phyloP scores from a whole-genome alignment of 257 asterid genomes.

The Salvia rosmarinus region DNA sequence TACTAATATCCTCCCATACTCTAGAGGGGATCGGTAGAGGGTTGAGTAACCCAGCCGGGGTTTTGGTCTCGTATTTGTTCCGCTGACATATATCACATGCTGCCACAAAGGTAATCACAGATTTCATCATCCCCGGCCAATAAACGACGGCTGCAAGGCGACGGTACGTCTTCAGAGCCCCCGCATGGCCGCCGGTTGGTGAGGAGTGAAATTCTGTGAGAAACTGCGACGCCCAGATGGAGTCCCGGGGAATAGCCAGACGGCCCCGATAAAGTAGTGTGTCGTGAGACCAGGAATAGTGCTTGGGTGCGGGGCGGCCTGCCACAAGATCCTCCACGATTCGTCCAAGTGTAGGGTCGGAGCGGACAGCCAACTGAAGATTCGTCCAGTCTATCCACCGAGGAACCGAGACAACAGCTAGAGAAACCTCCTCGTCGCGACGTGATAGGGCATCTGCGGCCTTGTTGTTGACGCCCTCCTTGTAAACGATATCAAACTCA shows the following conservation, averaged over 20 bases:
- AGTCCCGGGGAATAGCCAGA: neutral
- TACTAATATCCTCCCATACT: neutral
- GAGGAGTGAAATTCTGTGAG: neutral
- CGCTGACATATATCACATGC: neutral
- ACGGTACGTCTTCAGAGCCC: neutral
- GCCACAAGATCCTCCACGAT: neutral
- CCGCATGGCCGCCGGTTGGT: neutral
- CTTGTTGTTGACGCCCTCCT: too few relatives aligned
- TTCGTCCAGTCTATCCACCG: too few relatives aligned
- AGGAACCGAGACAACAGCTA: too few relatives aligned
- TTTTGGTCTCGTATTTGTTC: neutral
- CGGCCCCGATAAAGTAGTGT: neutral
- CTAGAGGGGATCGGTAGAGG: neutral
- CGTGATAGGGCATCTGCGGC: too few relatives aligned
- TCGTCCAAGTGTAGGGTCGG: neutral
- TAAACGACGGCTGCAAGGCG: too few relatives aligned
- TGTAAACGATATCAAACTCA: too few relatives aligned
- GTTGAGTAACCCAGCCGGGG: neutral
- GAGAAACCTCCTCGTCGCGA: too few relatives aligned
- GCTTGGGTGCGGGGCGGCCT: neutral
- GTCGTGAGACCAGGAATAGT: neutral
- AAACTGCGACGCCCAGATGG: neutral
- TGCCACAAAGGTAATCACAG: neutral
- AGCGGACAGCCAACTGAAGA: too few relatives aligned
- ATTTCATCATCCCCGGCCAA: neutral